phyloP scores from a whole-genome alignment of 345 rosid species.

The Rubroshorea leprosula region DNA sequence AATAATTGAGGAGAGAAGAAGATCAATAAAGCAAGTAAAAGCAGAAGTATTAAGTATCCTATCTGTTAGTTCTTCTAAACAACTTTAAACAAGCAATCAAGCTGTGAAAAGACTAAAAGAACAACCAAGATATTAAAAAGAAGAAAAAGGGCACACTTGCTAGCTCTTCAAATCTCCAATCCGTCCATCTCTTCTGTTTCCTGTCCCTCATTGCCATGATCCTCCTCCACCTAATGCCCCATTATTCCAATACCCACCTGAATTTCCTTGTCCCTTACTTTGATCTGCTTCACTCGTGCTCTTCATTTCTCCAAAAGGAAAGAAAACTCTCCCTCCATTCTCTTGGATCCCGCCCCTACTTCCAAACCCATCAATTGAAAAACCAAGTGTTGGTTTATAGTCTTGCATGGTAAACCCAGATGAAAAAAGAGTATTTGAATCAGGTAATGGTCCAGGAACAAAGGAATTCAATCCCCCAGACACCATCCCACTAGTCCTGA shows the following conservation, averaged over 20 bases:
- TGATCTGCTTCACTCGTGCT: conserved; percentile 29
- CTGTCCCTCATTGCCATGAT: conserved; percentile 27
- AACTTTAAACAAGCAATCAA: conserved; percentile 22
- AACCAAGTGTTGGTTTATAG: conserved; percentile 39
- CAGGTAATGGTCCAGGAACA: conserved; percentile 30
- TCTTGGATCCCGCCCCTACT: conserved; percentile 32
- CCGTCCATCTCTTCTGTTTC: no score
- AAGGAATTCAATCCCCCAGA: conserved; percentile 33
- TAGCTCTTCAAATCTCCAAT: no score
- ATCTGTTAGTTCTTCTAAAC: conserved; percentile 27
- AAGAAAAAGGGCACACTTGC: conserved; percentile 1
- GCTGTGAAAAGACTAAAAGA: conserved; percentile 6
- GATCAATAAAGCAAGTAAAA: background rate
- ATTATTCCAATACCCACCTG: conserved; percentile 41
- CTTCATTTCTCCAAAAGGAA: conserved; percentile 41
- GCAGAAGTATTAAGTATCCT: conserved; percentile 14
- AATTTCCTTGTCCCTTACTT: conserved; percentile 37
- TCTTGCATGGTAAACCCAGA: conserved; percentile 40
- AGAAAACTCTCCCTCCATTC: conserved; percentile 35
- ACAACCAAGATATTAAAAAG: background rate
- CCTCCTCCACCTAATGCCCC: conserved; percentile 45
- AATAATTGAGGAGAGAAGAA: background rate
- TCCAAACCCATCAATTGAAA: conserved; percentile 39
- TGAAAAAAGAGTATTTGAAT: conserved; percentile 28
- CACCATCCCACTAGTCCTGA: conserved; percentile 32